These are phyloP conservation scores for Fomitiporia mediterranea DNA, from an alignment of 1,284 basidiomycete species.

Conservation along the genomic window DNA sequence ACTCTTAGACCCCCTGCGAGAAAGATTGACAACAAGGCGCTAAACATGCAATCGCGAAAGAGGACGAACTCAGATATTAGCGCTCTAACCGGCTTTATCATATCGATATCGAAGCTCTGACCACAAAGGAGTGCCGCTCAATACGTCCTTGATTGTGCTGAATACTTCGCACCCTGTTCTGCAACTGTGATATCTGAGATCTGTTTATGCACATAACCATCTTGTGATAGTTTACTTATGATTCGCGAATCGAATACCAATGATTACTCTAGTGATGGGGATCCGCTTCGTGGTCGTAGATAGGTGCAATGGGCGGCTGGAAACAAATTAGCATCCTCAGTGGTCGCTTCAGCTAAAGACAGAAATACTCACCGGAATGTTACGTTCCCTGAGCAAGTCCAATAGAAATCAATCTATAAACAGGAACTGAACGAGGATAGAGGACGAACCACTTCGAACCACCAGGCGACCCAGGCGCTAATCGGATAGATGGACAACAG, in stretches of 20 bases:
- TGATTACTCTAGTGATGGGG: conserved; percentile 16
- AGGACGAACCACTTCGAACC: conserved; percentile 82
- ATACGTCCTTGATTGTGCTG: too few relatives aligned
- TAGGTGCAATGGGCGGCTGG: conserved; percentile 22
- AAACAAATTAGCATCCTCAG: too few relatives aligned
- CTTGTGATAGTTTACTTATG: neutral
- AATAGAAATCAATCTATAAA: neutral
- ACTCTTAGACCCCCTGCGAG: too few relatives aligned
- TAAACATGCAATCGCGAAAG: too few relatives aligned
- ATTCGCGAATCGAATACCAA: too few relatives aligned
- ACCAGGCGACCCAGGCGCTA: conserved; percentile 74
- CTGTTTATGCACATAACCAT: neutral
- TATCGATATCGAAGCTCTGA: too few relatives aligned
- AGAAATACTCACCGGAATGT: conserved; percentile 22
- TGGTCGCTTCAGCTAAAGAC: too few relatives aligned
- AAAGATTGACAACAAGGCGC: too few relatives aligned
- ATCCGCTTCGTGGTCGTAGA: conserved; percentile 23
- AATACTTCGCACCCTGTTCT: too few relatives aligned
- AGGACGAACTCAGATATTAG: too few relatives aligned
- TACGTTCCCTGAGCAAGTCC: conserved; percentile 21
- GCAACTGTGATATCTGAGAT: neutral
- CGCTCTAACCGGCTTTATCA: too few relatives aligned
- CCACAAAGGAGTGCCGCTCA: too few relatives aligned
- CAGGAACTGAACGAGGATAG: neutral
- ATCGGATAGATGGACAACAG: conserved; percentile 17